phyloP scores from a whole-genome alignment of 257 asterid species.

The Pogostemon cablin region DNA sequence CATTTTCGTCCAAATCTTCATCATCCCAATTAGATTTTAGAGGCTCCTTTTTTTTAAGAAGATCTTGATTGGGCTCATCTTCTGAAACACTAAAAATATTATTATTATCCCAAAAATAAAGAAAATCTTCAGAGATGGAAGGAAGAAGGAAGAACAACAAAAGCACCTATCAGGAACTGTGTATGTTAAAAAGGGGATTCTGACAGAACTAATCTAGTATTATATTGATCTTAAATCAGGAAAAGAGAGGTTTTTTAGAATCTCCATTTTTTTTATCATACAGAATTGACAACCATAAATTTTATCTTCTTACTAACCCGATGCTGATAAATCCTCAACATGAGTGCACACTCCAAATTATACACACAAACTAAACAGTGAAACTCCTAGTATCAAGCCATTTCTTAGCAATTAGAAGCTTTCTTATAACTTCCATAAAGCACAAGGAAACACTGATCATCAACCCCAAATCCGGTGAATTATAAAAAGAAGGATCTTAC shows the following conservation, averaged over 20 bases:
- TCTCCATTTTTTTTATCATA: too few species aligned
- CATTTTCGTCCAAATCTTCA: conserved; percentile 75
- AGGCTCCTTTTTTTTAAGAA: conserved; percentile 53
- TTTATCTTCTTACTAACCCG: too few species aligned
- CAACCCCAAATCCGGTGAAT: too few species aligned
- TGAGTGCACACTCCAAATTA: background rate
- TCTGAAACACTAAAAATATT: conserved; percentile 49
- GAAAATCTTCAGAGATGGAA: background rate
- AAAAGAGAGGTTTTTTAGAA: too few species aligned
- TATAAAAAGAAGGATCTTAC: background rate
- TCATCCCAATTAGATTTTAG: conserved; percentile 76
- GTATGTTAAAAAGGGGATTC: too few species aligned
- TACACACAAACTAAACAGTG: background rate
- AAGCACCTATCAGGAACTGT: too few species aligned
- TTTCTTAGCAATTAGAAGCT: background rate
- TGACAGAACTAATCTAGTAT: background rate
- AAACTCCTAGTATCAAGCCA: background rate
- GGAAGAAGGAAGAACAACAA: background rate
- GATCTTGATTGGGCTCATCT: conserved; percentile 64
- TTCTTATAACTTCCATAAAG: too few species aligned
- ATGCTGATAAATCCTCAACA: background rate
- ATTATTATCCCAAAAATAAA: conserved; percentile 15
- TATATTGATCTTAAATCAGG: too few species aligned
- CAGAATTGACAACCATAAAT: too few species aligned
- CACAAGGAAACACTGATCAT: too few species aligned